Conservation (phyloP, 805 yeast genomes). For the Metschnikowia kofuensis region DNA sequence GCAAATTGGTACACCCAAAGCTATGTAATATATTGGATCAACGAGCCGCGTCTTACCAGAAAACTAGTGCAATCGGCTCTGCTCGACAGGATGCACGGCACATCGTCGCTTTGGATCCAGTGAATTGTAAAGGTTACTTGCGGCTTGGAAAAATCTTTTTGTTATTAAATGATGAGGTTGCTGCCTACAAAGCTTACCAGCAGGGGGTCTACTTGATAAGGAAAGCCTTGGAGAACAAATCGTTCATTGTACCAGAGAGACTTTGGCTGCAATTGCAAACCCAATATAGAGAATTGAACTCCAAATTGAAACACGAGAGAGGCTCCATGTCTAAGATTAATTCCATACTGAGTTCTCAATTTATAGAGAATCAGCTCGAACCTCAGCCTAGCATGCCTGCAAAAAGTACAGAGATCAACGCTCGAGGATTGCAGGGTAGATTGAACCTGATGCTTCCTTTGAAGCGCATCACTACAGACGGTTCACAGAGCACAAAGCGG, state of each 20-base stretch:
- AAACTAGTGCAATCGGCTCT: constrained; percentile 24
- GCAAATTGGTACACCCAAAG: constrained; percentile 35
- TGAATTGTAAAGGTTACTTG: constrained; percentile 49
- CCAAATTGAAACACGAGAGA: constrained; percentile 18
- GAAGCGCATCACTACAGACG: constrained; percentile 13
- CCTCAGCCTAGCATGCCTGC: not conserved
- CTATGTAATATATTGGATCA: constrained; percentile 39
- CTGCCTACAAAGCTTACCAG: constrained; percentile 36
- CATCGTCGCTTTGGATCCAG: constrained; percentile 38
- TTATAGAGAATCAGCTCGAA: not conserved
- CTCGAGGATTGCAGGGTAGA: constrained; percentile 6
- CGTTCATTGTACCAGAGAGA: constrained; percentile 29
- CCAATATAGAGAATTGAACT: constrained; percentile 24
- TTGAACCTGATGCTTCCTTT: constrained; percentile 21
- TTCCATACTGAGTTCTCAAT: no score
- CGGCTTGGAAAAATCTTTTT: constrained; percentile 39
- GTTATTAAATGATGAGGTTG: constrained; percentile 22
- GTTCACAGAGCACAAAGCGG: not conserved
- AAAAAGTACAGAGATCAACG: not conserved
- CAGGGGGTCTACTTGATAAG: constrained; percentile 38
- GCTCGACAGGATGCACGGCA: constrained; percentile 39
- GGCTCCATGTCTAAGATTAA: not conserved
- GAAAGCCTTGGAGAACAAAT: constrained; percentile 24
- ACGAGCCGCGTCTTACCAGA: constrained; percentile 49
- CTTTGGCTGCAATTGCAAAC: constrained; percentile 26